Evolutionary conservation across 495 filamentous ascomycete species (phyloP).

Genomic region (Penicillium roqueforti): DNA sequence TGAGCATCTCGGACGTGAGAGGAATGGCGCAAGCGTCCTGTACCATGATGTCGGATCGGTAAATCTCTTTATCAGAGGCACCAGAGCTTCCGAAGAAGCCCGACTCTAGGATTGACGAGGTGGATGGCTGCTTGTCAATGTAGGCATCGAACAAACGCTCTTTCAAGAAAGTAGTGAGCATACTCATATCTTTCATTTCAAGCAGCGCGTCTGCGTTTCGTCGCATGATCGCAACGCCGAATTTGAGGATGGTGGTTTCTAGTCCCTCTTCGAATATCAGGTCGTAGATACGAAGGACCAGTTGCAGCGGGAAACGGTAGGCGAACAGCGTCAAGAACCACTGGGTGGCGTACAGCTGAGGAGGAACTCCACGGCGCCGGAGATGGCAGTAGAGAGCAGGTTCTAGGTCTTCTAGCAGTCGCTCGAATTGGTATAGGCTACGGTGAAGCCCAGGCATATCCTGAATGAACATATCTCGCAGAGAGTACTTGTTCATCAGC

Average conservation of each 20-base stretch:
- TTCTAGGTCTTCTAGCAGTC: constrained; percentile 89
- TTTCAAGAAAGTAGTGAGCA: constrained; percentile 83
- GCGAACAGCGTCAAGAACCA: constrained; percentile 99
- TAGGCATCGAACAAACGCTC: constrained; percentile 95
- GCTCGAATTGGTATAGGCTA: constrained; percentile 91
- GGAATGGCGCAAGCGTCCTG: constrained; percentile 90
- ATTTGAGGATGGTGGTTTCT: constrained; percentile 83
- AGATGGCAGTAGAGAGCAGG: constrained; percentile 95
- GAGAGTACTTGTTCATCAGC: constrained; percentile 93
- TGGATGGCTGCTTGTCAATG: constrained; percentile 85
- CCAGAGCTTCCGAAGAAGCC: constrained; percentile 95
- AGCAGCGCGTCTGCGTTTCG: constrained; percentile 81
- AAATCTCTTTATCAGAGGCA: constrained; percentile 88
- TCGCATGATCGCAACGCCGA: constrained; percentile 91
- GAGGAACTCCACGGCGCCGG: constrained; percentile 77
- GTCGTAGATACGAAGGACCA: constrained; percentile 95
- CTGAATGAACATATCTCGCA: constrained; percentile 89
- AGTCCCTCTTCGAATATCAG: constrained; percentile 93
- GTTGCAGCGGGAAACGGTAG: constrained; percentile 93
- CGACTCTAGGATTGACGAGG: constrained; percentile 84
- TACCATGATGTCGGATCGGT: constrained; percentile 88
- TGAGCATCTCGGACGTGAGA: constrained; percentile 74
- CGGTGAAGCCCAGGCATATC: constrained; percentile 97
- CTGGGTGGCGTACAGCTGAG: constrained; percentile 93
- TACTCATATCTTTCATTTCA: constrained; percentile 82